A percentile compares a stretch with the other conserved stretches of the same genome.
Conservation (phyloP, 495 filamentous ascomycete species). For the Hypoxylon perforatum region DNA sequence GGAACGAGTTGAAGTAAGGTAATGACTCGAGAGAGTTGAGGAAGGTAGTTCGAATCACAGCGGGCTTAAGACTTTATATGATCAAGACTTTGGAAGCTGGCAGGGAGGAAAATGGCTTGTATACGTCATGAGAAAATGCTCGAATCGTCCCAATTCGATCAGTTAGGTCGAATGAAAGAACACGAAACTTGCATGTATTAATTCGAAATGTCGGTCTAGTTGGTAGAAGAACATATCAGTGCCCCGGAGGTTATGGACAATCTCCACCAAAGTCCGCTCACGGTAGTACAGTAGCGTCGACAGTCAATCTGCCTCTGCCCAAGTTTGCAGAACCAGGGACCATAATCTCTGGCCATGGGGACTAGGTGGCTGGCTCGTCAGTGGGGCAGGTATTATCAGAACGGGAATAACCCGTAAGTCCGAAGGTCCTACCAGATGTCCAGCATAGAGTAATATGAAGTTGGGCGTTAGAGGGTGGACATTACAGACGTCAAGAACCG, state of each 20-base stretch:
- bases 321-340: too few species aligned
- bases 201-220: too few species aligned
- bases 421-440: constrained; percentile 6
- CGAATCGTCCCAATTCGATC: too few species aligned
- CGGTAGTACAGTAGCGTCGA: too few species aligned
- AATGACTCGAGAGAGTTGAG: constrained; percentile 5
- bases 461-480: background rate
- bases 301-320: too few species aligned
- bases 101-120: background rate
- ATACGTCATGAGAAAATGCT: too few species aligned
- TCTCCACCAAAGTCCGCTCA: constrained; percentile 7
- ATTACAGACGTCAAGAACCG: constrained; percentile 5
- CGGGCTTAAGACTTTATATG: constrained; percentile 6
- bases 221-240: too few species aligned
- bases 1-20: constrained; percentile 2
- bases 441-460: constrained; percentile 3
- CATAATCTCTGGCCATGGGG: too few species aligned
- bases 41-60: constrained; percentile 8
- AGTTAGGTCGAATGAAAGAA: too few species aligned
- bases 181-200: too few species aligned
- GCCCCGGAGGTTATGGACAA: background rate
- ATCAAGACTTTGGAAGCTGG: background rate
- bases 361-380: too few species aligned
- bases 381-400: constrained; percentile 8
- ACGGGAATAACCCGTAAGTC: constrained; percentile 8